Base-by-base conservation (phyloP, 805 yeast genomes). In the Ogataea ramenticola region DNA sequence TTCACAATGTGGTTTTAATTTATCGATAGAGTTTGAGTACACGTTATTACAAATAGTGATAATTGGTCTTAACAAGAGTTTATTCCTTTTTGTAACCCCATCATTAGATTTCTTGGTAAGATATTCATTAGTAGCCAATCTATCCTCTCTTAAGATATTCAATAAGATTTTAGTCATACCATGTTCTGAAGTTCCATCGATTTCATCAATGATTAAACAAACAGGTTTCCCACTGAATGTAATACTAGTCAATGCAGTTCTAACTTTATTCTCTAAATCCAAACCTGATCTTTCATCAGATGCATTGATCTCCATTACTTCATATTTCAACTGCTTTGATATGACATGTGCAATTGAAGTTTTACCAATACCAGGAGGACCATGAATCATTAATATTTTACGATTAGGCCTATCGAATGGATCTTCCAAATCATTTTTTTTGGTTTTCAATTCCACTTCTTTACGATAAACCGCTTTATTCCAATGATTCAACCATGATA, bases 311-410 rank as follows among this genome's bases (percentile, higher is more conserved):
- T 91, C 99, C 51, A 84, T 73, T 0, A 85, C 75, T 39, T 80
- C 78, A 58, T 85, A 91, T 0, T 95, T 95, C 34, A 86, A 75
- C 50, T 86, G 96, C 39, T 71, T 72, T 3, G 96, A 93, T 32
- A 89, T 73, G 1, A 88, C 77, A 56, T 90, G 96, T 0, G 91
- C 87, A 2, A 89, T 81, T 0, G 93, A 77, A 0, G 98, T 90
- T 58, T 91, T 91, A 10, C 99, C 99, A 16, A 84, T 72, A 2
- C 99, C 99, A 0, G 96, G 89, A 0, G 96, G 93, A 0, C 99
- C 99, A 58, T 83, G 88, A 11, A 93, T 74, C 35, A 93, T 65
- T 19, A 93, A 58, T 0, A 93, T 71, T 49, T 78, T 82, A 42
- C 73, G 72, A 15, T 61, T 65, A 0, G 90, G 90, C 44, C 90